A percentile compares a stretch with the other conserved stretches of the same genome.
Conservation (phyloP, 1,284 basidiomycete genomes). For the Austroboletus novae-zelandiae region DNA sequence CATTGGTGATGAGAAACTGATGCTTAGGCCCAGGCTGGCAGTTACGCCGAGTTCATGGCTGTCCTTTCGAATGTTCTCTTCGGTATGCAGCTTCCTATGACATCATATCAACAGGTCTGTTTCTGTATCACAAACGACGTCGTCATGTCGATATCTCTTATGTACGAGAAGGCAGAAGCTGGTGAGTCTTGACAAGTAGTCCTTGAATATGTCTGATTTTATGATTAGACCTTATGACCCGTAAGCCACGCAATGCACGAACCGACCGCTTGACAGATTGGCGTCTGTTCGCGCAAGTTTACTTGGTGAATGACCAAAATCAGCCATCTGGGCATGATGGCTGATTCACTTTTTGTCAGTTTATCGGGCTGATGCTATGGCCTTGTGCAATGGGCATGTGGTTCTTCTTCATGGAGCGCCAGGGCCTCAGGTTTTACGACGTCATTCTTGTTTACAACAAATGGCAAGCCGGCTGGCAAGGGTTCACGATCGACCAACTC, state of each 20-base stretch:
- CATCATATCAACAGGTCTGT: slow-evolving; percentile 42
- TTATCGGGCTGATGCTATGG: slow-evolving; percentile 47
- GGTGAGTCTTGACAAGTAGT: slow-evolving; percentile 18
- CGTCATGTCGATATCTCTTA: slow-evolving; percentile 36
- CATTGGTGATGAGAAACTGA: not conserved
- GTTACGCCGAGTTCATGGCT: slow-evolving; percentile 36
- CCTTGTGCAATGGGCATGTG: slow-evolving; percentile 43
- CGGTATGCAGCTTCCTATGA: slow-evolving; percentile 42
- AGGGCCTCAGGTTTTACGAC: slow-evolving; percentile 36
- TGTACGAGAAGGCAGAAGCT: slow-evolving; percentile 38
- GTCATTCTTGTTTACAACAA: slow-evolving; percentile 41
- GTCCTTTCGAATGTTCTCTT: slow-evolving; percentile 36
- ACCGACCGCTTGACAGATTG: slow-evolving; percentile 48
- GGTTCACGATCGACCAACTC: slow-evolving; percentile 28
- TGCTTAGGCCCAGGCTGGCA: slow-evolving; percentile 14
- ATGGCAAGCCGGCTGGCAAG: slow-evolving; percentile 36
- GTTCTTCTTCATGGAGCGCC: slow-evolving; percentile 37
- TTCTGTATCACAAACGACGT: slow-evolving; percentile 38
- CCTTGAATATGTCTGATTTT: slow-evolving; percentile 3
- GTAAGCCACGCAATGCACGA: slow-evolving; percentile 65
- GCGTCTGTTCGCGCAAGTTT: slow-evolving; percentile 34
- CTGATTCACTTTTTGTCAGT: slow-evolving; percentile 25
- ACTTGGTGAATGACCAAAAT: slow-evolving; percentile 17
- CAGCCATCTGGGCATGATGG: not conserved
- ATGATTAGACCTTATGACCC: slow-evolving; percentile 43